Evolutionary conservation across 768 basidiomycete genomes (phyloP), one percentile per base, ranked within the genome.

Genomic region (Phaeolepiota aurea): DNA sequence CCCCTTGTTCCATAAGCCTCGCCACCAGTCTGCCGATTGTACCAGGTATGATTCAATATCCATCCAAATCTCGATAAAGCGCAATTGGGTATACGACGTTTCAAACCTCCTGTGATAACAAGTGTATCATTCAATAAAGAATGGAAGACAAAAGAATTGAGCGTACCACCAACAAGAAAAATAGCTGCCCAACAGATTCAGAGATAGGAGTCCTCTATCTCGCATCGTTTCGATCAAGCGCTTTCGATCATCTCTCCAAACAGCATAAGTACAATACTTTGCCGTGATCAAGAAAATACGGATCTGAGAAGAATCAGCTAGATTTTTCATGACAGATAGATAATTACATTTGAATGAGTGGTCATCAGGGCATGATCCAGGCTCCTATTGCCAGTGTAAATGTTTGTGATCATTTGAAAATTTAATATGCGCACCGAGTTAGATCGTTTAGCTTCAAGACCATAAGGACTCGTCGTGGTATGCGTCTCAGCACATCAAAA

Each of bases 241-340:
- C 34, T 60, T 59, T 51, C 62, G 63, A 41, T 91, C 81, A 49
- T 84, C 82, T 38, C 72, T 66, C 87, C 87, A 89, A 3, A 87
- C 79, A 5, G 88, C 84, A 9, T 67, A 69, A 38, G 79, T 70
- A 55, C 93, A 96, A 61, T 87, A 94, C 53, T 87, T 83, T 4
- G 91, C 92, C 12, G 86, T 85, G 43, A 97, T 84, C 21, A 97
- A 56, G 59, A 97, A 98, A 54, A 98, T 79, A 14, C 94, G 84
- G 43, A 81, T 70, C 72, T 88, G 56, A 12, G 56, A 42, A 23
- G 30, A 45, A 32, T 4, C 33, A 19, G 31, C 14, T 38, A 14
- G 16, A n/a, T 31, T 36, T 9, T 14, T 14, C 13, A 15, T 12
- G 28, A 43, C 19, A 15, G 5, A 30, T 12, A 16, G 22, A 25